These are phyloP conservation scores for Bipolaris sorokiniana DNA, from an alignment of 2,329 filamentous ascomycete genomes.

Conservation along the genomic window DNA sequence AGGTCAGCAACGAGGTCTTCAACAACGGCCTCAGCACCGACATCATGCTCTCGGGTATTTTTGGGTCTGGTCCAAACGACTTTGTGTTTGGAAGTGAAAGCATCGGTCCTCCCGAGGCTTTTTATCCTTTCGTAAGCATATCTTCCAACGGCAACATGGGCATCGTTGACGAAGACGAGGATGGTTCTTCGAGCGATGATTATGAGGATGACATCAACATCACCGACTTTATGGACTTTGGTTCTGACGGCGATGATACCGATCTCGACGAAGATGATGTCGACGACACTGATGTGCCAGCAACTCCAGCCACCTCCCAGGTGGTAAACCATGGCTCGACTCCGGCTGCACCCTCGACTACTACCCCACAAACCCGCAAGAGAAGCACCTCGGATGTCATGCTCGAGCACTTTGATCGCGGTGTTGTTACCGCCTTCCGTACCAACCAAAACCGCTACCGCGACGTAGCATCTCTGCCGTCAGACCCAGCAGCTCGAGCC, in stretches of 20 bases:
- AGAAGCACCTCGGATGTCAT: constrained; percentile 45
- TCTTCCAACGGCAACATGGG: constrained; percentile 64
- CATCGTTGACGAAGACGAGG: constrained; percentile 61
- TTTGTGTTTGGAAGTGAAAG: constrained; percentile 62
- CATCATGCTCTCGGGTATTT: constrained; percentile 79
- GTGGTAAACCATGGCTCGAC: constrained; percentile 38
- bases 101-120: constrained; percentile 76
- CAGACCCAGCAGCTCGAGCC: constrained; percentile 45
- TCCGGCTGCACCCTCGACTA: constrained; percentile 33
- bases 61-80: constrained; percentile 53
- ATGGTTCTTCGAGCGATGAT: constrained; percentile 62
- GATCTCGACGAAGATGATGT: constrained; percentile 45
- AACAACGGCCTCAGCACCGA: constrained; percentile 58
- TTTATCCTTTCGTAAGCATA: constrained; percentile 69
- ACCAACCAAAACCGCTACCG: constrained; percentile 50
- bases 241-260: constrained; percentile 42
- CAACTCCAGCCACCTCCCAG: constrained; percentile 44
- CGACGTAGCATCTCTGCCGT: constrained; percentile 46
- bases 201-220: constrained; percentile 59
- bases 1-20: constrained; percentile 46
- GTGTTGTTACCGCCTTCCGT: constrained; percentile 52
- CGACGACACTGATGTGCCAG: constrained; percentile 43
- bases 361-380: constrained; percentile 35
- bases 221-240: constrained; percentile 49
- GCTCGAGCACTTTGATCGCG: constrained; percentile 58